These are phyloP conservation scores for Ailanthus altissimus DNA, from an alignment of 345 rosid genomes.

Conservation along the genomic window DNA sequence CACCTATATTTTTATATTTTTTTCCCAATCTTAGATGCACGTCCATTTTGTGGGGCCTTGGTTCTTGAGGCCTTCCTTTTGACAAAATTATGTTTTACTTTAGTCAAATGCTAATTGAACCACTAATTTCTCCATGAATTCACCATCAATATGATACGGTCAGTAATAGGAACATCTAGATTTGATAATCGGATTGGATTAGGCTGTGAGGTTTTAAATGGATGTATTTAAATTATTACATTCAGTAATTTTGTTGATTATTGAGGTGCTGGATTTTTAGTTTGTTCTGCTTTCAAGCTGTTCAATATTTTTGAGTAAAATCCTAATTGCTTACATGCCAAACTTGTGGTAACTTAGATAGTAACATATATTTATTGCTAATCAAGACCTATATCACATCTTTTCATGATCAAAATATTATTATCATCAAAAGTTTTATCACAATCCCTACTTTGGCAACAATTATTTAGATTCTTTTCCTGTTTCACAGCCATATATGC, in stretches of 20 bases:
- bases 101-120: neutral
- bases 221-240: neutral
- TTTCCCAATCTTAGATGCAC: too few species aligned
- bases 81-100: neutral
- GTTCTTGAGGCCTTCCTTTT: neutral
- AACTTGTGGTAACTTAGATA: neutral
- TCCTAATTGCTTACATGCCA: neutral
- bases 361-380: neutral
- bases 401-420: neutral
- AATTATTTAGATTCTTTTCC: slow-evolving; percentile 10
- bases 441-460: neutral
- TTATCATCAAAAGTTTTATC: slow-evolving; percentile 7
- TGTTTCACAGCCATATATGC: slow-evolving; percentile 79
- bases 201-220: neutral
- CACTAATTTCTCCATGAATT: neutral
- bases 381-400: neutral
- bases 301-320: neutral
- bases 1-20: too few species aligned
- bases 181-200: slow-evolving; percentile 3
- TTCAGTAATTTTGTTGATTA: neutral
- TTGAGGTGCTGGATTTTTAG: neutral
- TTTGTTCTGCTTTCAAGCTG: neutral
- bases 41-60: too few species aligned
- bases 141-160: neutral
- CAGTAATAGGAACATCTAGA: neutral